Evolutionary conservation across 768 basidiomycete genomes (phyloP).

Genomic region (Phlegmacium glaucopus): DNA sequence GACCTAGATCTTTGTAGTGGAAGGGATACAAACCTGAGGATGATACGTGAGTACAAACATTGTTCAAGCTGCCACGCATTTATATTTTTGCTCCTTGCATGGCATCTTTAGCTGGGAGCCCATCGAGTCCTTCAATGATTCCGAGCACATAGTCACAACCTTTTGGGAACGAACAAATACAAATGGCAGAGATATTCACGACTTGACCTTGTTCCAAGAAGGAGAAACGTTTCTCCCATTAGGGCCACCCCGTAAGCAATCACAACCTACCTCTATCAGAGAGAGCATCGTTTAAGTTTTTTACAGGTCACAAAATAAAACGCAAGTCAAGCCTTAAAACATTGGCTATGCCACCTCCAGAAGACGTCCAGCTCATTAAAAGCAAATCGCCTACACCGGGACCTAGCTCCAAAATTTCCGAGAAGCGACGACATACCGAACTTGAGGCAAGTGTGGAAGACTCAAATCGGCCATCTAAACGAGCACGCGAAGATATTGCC

Average conservation of each 20-base stretch:
- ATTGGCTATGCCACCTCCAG: neutral
- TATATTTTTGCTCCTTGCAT: neutral
- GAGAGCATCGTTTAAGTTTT: neutral
- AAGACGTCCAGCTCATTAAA: neutral
- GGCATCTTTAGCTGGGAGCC: constrained; percentile 67
- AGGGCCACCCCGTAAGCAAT: constrained; percentile 56
- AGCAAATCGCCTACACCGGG: no score
- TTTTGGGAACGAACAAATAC: constrained; percentile 51
- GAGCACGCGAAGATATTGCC: neutral
- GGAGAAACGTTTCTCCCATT: constrained; percentile 53
- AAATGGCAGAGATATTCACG: constrained; percentile 45
- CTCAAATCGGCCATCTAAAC: neutral
- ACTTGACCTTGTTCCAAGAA: constrained; percentile 45
- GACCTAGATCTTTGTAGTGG: constrained; percentile 40
- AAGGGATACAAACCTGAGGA: constrained; percentile 52
- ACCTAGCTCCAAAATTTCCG: neutral
- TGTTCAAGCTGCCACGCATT: neutral
- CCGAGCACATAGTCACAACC: constrained; percentile 49
- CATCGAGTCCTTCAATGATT: constrained; percentile 50
- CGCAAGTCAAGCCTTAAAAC: constrained; percentile 2
- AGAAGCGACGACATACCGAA: neutral
- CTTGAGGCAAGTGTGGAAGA: neutral
- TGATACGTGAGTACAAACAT: constrained; percentile 49
- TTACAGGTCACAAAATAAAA: constrained; percentile 18
- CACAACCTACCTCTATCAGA: neutral